Evolutionary conservation across 2,329 filamentous ascomycete genomes (phyloP), one percentile per base, ranked within the genome.

Genomic region (Epichloe elymi): DNA sequence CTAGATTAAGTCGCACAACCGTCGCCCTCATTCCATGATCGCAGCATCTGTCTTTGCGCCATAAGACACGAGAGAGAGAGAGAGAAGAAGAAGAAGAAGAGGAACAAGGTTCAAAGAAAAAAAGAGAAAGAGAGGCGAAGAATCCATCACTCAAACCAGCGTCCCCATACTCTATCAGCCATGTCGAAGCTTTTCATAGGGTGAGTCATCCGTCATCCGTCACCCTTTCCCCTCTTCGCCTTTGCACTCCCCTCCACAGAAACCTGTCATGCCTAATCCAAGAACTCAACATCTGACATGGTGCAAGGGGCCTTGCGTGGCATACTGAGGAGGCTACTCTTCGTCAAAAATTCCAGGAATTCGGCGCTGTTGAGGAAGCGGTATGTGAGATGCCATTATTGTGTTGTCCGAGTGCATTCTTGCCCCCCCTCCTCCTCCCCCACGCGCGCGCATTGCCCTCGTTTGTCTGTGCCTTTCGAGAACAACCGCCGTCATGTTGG

Each of bases 171-270:
- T 26, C 53, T 51, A 55, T 46, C 52, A 59, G 67, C 63, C 68
- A 95, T 95, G 90, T 84, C 89, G 54, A 96, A 96, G 72, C 80
- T 96, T 62, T 96, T 96, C 68, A 88, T 95, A 69, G 89, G 89
- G 89, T 95, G 77, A 74, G 85, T 35, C 8, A 41, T 20, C 51
- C 15, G 49, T 43, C 37, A 40, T 23, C 40, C 35, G n/a, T 47
- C 30, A 8, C 6, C 39, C 23, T 26, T 26, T 26, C 23, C 41
- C 53, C 48, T 47, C 46, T 43, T 39, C 33, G 35, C 33, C 40
- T 20, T 47, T 42, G 42, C 39, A n/a, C 30, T 49, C 47, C 11
- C n/a, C 36, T 17, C 39, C n/a, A 15, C 23, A 37, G 30, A 37
- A 20, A 5, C 46, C 23, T 26, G 26, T 54, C 39, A 30, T 33